These are phyloP conservation scores for Biancaea sappan DNA, from an alignment of 306 rosid species.

Conservation along the genomic window DNA sequence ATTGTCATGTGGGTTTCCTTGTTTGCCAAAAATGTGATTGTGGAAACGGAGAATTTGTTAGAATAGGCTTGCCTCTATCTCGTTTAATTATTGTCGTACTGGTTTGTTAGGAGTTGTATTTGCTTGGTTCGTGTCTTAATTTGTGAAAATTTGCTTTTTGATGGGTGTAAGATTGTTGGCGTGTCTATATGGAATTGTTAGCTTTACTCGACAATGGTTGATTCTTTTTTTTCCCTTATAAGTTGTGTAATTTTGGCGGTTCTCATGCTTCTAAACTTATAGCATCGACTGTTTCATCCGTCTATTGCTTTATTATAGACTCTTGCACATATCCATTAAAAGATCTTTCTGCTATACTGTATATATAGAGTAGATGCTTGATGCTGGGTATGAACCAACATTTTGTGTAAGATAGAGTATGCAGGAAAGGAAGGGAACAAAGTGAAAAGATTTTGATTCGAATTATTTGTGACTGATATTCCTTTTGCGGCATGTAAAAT, in stretches of 20 bases:
- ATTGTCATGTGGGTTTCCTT: conserved; percentile 24
- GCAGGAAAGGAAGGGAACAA: not conserved
- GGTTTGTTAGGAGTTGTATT: not conserved
- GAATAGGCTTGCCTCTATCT: not conserved
- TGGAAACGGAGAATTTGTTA: not conserved
- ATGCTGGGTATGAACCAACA: not conserved
- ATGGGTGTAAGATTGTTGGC: not conserved
- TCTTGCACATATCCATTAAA: not conserved
- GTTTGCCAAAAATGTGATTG: conserved; percentile 9
- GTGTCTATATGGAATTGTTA: not conserved
- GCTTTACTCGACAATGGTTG: not conserved
- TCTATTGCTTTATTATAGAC: not conserved
- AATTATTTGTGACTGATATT: not conserved
- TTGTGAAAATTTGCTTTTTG: conserved; percentile 16
- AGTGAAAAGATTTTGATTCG: not conserved
- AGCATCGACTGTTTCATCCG: not conserved
- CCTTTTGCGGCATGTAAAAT: not conserved
- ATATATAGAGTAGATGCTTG: not conserved
- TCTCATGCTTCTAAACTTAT: not conserved
- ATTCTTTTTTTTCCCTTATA: too few relatives aligned
- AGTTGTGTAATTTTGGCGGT: not conserved
- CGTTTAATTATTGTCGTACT: not conserved
- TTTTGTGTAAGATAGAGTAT: not conserved
- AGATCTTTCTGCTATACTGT: not conserved
- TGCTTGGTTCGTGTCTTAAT: conserved; percentile 3